Conservation (phyloP, 768 basidiomycete species). For the Leccinum truebloodii region DNA sequence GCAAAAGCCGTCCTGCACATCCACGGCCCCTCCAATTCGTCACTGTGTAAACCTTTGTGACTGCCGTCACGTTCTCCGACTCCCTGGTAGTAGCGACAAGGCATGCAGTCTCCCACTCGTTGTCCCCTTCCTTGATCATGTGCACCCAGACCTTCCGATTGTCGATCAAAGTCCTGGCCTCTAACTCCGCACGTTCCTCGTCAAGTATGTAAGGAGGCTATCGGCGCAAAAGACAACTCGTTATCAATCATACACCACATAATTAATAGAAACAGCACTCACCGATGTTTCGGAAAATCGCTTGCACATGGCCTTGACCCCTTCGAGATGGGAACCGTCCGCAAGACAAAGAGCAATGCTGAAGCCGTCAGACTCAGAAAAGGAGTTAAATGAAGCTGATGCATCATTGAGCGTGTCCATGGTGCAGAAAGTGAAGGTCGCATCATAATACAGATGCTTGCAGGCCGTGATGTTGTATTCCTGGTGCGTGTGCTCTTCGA, state of each 20-base stretch:
- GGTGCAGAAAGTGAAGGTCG: conserved; percentile 59
- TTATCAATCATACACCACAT: background rate
- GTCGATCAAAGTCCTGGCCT: conserved; percentile 52
- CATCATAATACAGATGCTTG: conserved; percentile 58
- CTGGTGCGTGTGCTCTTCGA: conserved; percentile 37
- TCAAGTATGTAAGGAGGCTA: conserved; percentile 60
- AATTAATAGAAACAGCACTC: conserved; percentile 22
- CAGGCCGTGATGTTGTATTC: conserved; percentile 24
- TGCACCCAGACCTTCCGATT: conserved; percentile 62
- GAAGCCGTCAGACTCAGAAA: conserved; percentile 14
- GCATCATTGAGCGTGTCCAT: conserved; percentile 36
- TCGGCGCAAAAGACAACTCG: background rate
- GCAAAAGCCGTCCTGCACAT: conserved; percentile 63
- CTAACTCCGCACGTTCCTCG: conserved; percentile 40
- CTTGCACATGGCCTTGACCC: conserved; percentile 49
- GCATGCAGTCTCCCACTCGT: conserved; percentile 49
- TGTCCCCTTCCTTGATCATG: conserved; percentile 36
- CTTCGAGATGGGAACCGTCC: conserved; percentile 27
- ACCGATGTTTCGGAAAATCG: conserved; percentile 63
- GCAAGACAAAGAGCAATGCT: conserved; percentile 37
- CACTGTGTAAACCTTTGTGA: conserved; percentile 73
- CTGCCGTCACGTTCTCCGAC: conserved; percentile 54
- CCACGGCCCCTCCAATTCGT: conserved; percentile 50
- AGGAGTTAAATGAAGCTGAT: background rate
- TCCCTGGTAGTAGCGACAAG: conserved; percentile 71